Evolutionary conservation across 1,284 basidiomycete genomes (phyloP), one percentile per base, ranked within the genome.

Genomic region (Lentinus polychrous): DNA sequence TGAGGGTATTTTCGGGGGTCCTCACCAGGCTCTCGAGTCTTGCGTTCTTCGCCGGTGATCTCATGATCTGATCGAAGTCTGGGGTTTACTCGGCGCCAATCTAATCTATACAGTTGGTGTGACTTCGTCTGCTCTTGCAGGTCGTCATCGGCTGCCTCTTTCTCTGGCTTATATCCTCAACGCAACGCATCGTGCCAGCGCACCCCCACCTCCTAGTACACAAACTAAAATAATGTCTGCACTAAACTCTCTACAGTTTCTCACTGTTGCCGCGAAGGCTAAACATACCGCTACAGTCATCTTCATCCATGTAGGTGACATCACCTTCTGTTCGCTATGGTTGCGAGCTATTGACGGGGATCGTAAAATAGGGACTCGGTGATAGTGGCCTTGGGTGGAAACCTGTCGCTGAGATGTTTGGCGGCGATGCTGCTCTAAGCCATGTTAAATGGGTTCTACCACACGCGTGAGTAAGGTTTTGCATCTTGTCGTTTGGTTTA

Each of bases 261-360:
- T 86, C 51, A 67, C 72, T 17, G 69, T 88, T 32, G 69, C 74
- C 18, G 71, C 87, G 20, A 60, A 69, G 38, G 60, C 69, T 34
- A 80, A 77, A 54, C 92, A 94, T 65, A 85, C 87, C 2, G 90
- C 91, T 3, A 93, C 90, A 1, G 81, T 94, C 55, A 88, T 95
- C 60, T 91, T 94, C 64, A 69, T 91, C 33, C 93, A 95, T 74
- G 88, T 91, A 63, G 57, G 82, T 68, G n/a, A 37, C 10, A 8
- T 27, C 37, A 20, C 20, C 15, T 27, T n/a, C 17, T 20, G 12
- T 40, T n/a, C 22, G 35, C 20, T 17, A 31, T 8, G 37, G 35
- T 27, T 23, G 8, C 7, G 37, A 20, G 8, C 46, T 32, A 27
- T 31, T 49, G 35, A n/a, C 47, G 8, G n/a, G 34, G 27, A 34